phyloP scores from a whole-genome alignment of 202 grass and related monocot species.

The Eragrostis tef region DNA sequence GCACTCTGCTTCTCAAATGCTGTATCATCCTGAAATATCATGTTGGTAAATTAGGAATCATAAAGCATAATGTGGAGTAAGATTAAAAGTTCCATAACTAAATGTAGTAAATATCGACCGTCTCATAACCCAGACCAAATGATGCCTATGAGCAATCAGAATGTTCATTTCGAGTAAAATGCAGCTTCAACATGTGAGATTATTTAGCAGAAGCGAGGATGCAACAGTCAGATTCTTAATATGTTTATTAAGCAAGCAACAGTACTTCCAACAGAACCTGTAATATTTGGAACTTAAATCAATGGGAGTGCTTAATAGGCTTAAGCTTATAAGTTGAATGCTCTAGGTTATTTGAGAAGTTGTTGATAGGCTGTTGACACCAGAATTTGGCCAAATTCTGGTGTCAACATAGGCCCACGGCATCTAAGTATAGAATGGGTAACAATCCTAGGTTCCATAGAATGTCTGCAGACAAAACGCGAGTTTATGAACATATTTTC shows the following conservation, averaged over 20 bases:
- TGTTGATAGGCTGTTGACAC: conserved; percentile 13
- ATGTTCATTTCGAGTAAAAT: conserved; percentile 17
- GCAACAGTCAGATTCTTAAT: not conserved
- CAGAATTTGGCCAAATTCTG: no score
- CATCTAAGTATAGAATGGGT: not conserved
- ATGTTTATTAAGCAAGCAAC: conserved; percentile 27
- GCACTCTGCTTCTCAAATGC: conserved; percentile 98
- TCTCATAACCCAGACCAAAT: conserved; percentile 47
- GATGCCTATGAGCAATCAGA: conserved; percentile 10
- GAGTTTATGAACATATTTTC: not conserved
- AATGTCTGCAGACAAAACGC: not conserved
- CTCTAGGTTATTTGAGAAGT: not conserved
- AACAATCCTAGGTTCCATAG: conserved; percentile 13
- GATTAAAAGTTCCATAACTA: conserved; percentile 15
- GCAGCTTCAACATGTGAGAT: conserved; percentile 12
- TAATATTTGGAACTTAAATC: conserved; percentile 28
- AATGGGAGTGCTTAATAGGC: not conserved
- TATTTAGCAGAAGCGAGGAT: conserved; percentile 22
- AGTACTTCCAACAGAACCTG: not conserved
- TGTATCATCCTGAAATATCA: conserved; percentile 80
- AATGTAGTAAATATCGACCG: conserved; percentile 54
- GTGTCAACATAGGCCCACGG: no score
- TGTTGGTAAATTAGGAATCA: conserved; percentile 23
- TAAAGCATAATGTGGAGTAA: conserved; percentile 10
- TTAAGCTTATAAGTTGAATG: conserved; percentile 19